Conservation (phyloP, 345 rosid genomes). For the Lenwebbia sp. region DNA sequence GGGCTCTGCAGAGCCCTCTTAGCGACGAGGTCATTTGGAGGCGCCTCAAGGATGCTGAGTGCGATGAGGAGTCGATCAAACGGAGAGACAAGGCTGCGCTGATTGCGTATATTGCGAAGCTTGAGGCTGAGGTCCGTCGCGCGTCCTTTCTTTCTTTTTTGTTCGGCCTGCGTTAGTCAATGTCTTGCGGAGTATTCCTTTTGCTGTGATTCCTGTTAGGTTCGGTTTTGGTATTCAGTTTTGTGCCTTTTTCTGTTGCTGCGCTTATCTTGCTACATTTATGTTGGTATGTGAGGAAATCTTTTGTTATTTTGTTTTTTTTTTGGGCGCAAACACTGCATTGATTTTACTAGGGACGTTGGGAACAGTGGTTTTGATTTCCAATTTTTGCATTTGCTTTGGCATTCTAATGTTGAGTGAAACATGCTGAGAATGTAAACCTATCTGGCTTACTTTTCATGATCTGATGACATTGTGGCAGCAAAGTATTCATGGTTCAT, state of each 20-base stretch:
- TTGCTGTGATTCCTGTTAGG: not conserved
- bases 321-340: not conserved
- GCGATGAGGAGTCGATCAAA: conserved; percentile 78
- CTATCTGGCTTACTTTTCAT: not conserved
- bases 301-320: not conserved
- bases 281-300: not conserved
- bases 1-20: conserved; percentile 53
- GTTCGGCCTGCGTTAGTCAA: not conserved
- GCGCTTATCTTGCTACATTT: not conserved
- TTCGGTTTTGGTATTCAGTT: not conserved
- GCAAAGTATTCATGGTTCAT: not conserved
- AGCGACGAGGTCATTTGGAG: conserved; percentile 62
- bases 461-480: not conserved
- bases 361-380: not conserved
- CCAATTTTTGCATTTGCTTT: not conserved
- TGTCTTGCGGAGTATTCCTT: not conserved
- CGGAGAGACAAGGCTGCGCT: conserved; percentile 80
- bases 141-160: not conserved
- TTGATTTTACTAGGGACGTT: not conserved
- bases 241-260: not conserved
- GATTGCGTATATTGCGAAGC: conserved; percentile 81
- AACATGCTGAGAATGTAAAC: not conserved
- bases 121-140: conserved; percentile 71
- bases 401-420: not conserved
- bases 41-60: conserved; percentile 80